Conservation (phyloP, 257 asterid genomes). For the Nicotiana sylvestris region DNA sequence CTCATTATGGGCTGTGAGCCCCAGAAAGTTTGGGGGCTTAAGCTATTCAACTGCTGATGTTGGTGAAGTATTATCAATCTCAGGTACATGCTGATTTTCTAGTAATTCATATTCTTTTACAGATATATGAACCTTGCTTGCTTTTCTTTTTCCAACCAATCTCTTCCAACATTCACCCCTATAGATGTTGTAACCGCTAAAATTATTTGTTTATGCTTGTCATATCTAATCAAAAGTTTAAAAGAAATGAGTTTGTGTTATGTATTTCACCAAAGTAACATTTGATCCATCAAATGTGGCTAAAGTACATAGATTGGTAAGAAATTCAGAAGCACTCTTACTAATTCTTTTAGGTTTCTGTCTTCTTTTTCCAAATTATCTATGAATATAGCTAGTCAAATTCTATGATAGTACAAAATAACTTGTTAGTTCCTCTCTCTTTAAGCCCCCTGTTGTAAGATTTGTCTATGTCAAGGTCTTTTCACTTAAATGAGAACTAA, state of each 20-base stretch:
- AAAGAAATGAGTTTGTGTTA: neutral
- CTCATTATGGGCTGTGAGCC: slow-evolving; percentile 86
- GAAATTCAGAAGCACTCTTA: neutral
- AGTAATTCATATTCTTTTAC: neutral
- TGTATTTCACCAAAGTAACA: neutral
- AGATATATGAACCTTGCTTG: neutral
- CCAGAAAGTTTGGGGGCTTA: slow-evolving; percentile 68
- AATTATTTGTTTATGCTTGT: neutral
- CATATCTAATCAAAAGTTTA: neutral
- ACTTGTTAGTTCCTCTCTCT: neutral
- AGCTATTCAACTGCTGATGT: slow-evolving; percentile 58
- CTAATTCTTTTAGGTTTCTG: neutral
- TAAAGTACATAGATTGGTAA: neutral
- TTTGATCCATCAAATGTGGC: neutral
- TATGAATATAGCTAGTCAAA: neutral
- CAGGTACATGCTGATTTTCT: slow-evolving; percentile 38
- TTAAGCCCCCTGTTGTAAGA: neutral
- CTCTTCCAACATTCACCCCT: neutral
- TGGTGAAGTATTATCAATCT: slow-evolving; percentile 69
- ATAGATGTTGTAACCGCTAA: neutral
- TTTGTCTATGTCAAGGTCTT: neutral
- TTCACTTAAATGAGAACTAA: neutral
- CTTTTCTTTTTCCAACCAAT: too few relatives aligned
- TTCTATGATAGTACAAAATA: neutral
- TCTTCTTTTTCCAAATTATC: neutral